These are phyloP conservation scores for Dioscorea alata DNA, from an alignment of 106 monocot species.

Conservation along the genomic window DNA sequence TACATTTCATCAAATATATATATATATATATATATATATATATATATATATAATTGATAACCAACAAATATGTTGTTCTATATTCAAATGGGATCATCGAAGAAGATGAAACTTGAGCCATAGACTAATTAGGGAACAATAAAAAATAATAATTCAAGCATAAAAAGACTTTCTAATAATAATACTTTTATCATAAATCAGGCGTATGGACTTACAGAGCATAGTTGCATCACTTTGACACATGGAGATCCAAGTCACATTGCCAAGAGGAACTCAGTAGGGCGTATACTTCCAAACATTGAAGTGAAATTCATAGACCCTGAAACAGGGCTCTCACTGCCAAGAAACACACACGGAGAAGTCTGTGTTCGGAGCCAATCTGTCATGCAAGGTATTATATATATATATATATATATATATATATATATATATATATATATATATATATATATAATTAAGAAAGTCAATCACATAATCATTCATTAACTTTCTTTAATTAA, in stretches of 20 bases:
- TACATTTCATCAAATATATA: no score
- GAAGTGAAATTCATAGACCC: slow-evolving; percentile 89
- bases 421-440: background rate
- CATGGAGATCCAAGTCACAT: slow-evolving; percentile 51
- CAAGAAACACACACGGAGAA: slow-evolving; percentile 60
- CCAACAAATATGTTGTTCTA: no score
- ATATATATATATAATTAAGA: background rate
- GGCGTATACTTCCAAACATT: slow-evolving; percentile 82
- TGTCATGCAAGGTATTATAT: slow-evolving; percentile 69
- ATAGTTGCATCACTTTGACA: slow-evolving; percentile 90
- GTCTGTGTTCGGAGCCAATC: slow-evolving; percentile 84
- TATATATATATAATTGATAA: no score
- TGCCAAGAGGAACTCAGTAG: slow-evolving; percentile 84
- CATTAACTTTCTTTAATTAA: background rate
- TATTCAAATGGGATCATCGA: no score
- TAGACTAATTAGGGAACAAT: no score
- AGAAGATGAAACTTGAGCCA: no score
- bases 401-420: background rate
- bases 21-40: no score
- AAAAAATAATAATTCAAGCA: no score
- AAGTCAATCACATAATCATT: background rate
- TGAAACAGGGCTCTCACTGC: slow-evolving; percentile 54
- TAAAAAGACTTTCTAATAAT: no score
- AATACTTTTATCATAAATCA: background rate
- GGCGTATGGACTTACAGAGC: slow-evolving; percentile 96